Base-by-base conservation (phyloP, 768 basidiomycete genomes). In the Suillus subalutaceus region DNA sequence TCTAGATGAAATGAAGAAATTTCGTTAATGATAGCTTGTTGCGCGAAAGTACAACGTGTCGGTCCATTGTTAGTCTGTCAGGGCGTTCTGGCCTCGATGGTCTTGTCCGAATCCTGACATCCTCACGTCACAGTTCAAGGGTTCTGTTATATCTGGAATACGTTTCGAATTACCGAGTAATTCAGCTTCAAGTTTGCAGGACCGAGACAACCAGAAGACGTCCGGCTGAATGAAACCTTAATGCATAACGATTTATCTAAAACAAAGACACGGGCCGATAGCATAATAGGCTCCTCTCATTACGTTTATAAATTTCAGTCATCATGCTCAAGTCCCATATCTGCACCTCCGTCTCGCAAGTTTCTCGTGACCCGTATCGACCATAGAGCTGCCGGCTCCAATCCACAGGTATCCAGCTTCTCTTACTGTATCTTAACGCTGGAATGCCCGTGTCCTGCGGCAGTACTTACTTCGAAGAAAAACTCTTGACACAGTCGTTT, bases 321-420 rank as follows among this genome's bases (percentile, higher is more conserved):
- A n/a, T n/a, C n/a, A n/a, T n/a, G 26, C 70, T 70, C 32, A 35
- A 35, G 32, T 35, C 32, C 32, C 5, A 35, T 4, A 78, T 74
- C 58, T 73, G 55, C 10, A 79, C 67, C 44, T n/a, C 64, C 57
- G 69, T 75, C 59, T 77, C 73, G 63, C 26, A 16, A 26, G 15
- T 16, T 50, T 53, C 55, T 30, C 68, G 62, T 40, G 78, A 61
- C 67, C 75, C 59, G 53, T 78, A 77, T 46, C 78, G 69, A 68
- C 79, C 79, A 56, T 76, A 76, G 43, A 79, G 70, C 50, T 12
- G 26, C 26, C 44, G 78, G 75, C 66, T 80, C 79, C 72, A 71
- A 72, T 4, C 61, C 72, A 65, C 75, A 78, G 18, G 78, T 78
- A 32, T 77, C 79, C 4, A 5, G 32, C 32, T 35, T 35, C 32